Evolutionary conservation across 306 rosid genomes (phyloP).

Genomic region (Quillaja saponaria): DNA sequence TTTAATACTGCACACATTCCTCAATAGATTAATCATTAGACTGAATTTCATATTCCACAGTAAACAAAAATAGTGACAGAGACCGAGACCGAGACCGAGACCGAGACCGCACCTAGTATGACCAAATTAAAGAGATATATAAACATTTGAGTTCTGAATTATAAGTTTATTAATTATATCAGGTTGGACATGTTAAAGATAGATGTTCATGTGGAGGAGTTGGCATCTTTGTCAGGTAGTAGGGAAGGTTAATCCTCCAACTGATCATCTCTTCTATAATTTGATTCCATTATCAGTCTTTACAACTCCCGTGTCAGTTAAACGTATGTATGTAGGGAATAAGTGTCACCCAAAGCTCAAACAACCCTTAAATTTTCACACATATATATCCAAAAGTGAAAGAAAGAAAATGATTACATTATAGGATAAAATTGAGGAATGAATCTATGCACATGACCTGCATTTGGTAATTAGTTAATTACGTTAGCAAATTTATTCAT

Average conservation of each 20-base stretch:
- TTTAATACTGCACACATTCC: constrained; percentile 49
- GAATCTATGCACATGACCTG: constrained; percentile 57
- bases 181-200: too few relatives aligned
- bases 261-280: background rate
- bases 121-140: too few relatives aligned
- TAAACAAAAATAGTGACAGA: background rate
- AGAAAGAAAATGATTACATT: constrained; percentile 28
- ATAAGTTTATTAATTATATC: too few relatives aligned
- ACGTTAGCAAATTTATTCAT: too few relatives aligned
- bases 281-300: constrained; percentile 26
- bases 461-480: too few relatives aligned
- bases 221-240: constrained; percentile 44
- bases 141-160: too few relatives aligned
- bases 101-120: too few relatives aligned
- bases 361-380: constrained; percentile 30
- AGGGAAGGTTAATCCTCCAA: constrained; percentile 44
- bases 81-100: too few relatives aligned
- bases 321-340: constrained; percentile 11
- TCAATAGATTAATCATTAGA: constrained; percentile 24
- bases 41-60: constrained; percentile 33
- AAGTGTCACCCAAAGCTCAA: constrained; percentile 37
- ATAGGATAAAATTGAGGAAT: constrained; percentile 28
- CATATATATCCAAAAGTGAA: constrained; percentile 31
- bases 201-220: constrained; percentile 40
- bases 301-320: constrained; percentile 17